phyloP scores from a whole-genome alignment of 352 stramenopile genomes.

The Globisporangium heterothallicum region DNA sequence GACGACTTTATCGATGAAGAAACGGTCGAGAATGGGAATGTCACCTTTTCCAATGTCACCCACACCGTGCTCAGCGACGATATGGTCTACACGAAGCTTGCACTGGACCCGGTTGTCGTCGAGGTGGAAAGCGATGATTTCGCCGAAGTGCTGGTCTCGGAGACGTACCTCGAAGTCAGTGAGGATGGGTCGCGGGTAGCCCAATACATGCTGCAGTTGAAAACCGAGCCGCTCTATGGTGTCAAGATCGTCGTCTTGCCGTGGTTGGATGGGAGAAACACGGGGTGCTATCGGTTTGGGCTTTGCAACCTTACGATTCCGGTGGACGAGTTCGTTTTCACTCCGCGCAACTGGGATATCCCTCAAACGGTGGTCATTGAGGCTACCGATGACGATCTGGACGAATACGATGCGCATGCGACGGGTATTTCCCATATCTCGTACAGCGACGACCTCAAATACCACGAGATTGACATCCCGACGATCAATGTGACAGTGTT shows the following conservation, averaged over 20 bases:
- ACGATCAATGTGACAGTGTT: constrained; percentile 54
- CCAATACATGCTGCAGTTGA: constrained; percentile 46
- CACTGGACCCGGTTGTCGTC: constrained; percentile 32
- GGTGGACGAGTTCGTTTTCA: constrained; percentile 49
- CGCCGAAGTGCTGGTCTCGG: constrained; percentile 51
- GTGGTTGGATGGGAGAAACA: constrained; percentile 56
- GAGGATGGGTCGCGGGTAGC: constrained; percentile 41
- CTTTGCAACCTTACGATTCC: constrained; percentile 68
- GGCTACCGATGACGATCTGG: constrained; percentile 59
- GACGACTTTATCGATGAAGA: constrained; percentile 62
- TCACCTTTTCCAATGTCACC: constrained; percentile 57
- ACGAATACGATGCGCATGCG: constrained; percentile 57
- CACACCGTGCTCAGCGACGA: constrained; percentile 66
- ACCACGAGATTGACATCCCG: constrained; percentile 50
- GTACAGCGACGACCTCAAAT: constrained; percentile 66
- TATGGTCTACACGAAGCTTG: constrained; percentile 44
- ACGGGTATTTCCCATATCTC: constrained; percentile 67
- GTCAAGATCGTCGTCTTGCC: constrained; percentile 61
- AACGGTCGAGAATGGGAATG: constrained; percentile 28
- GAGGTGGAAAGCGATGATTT: constrained; percentile 60
- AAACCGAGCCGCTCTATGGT: constrained; percentile 51
- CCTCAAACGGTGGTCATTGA: constrained; percentile 43
- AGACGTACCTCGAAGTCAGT: constrained; percentile 42
- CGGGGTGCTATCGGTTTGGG: constrained; percentile 65
- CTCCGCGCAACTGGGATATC: constrained; percentile 56